These are phyloP conservation scores for Trypethelium eluteriae DNA, from an alignment of 495 filamentous ascomycete species.

Conservation along the genomic window DNA sequence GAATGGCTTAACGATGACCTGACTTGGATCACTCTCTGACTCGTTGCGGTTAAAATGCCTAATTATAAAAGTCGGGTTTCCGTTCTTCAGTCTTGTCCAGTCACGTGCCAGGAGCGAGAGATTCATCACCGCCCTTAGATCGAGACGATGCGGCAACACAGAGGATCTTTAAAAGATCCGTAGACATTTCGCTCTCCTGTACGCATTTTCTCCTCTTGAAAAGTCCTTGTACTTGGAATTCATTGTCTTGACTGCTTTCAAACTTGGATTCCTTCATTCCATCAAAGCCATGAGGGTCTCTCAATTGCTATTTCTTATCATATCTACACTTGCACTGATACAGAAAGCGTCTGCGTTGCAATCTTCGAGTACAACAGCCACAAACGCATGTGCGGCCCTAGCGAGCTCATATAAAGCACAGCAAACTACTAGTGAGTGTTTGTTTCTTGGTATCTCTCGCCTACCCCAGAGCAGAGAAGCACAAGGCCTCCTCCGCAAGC, in stretches of 20 bases:
- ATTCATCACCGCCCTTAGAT: too few relatives aligned
- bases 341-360: neutral
- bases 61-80: too few relatives aligned
- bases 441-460: neutral
- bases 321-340: neutral
- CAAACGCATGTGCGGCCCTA: neutral
- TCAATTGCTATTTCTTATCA: neutral
- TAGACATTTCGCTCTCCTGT: too few relatives aligned
- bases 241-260: neutral
- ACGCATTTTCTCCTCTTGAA: too few relatives aligned
- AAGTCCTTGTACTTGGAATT: neutral
- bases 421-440: neutral
- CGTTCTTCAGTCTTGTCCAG: too few relatives aligned
- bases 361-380: neutral
- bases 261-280: neutral
- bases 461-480: neutral
- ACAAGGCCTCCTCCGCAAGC: neutral
- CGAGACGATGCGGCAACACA: too few relatives aligned
- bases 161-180: too few relatives aligned
- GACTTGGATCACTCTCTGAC: too few relatives aligned
- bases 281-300: neutral
- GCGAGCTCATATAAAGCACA: neutral
- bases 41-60: too few relatives aligned
- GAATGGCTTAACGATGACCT: too few relatives aligned
- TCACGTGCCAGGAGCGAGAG: too few relatives aligned